phyloP scores from a whole-genome alignment of 2,329 filamentous ascomycete genomes.

The Aspergillus caelatus region DNA sequence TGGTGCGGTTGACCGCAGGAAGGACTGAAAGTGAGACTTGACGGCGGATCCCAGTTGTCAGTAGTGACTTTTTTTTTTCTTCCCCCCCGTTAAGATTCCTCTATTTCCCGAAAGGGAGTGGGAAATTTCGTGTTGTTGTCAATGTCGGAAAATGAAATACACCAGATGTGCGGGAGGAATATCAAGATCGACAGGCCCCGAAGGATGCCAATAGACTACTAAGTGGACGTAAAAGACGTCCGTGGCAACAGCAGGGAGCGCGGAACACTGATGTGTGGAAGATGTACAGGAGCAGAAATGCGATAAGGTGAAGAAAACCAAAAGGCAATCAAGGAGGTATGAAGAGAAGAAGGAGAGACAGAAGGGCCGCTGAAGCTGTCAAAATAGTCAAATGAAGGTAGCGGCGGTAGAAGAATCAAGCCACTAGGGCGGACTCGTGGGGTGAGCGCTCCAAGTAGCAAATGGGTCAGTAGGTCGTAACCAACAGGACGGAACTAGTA shows the following conservation, averaged over 20 bases:
- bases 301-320: slow-evolving; percentile 11
- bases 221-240: slow-evolving; percentile 10
- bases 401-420: slow-evolving; percentile 32
- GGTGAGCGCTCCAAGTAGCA: slow-evolving; percentile 13
- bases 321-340: slow-evolving; percentile 11
- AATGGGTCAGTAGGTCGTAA: slow-evolving; percentile 8
- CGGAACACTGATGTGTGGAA: slow-evolving; percentile 9
- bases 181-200: slow-evolving; percentile 25
- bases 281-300: slow-evolving; percentile 15
- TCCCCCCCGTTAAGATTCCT: slow-evolving; percentile 10
- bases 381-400: slow-evolving; percentile 24
- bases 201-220: slow-evolving; percentile 15
- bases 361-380: slow-evolving; percentile 15
- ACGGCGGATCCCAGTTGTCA: background rate
- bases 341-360: slow-evolving; percentile 13
- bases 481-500: slow-evolving; percentile 6
- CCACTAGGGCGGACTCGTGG: slow-evolving; percentile 29
- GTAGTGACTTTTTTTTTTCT: slow-evolving; percentile 8
- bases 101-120: slow-evolving; percentile 23
- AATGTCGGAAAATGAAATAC: slow-evolving; percentile 17
- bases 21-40: slow-evolving; percentile 2
- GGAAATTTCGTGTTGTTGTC: slow-evolving; percentile 15
- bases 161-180: slow-evolving; percentile 14
- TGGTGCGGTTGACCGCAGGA: slow-evolving; percentile 7
- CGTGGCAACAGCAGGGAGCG: slow-evolving; percentile 6